These are phyloP conservation scores for baker's yeast (Saccharomyces cerevisiae) DNA, from an alignment of 805 yeast species.

Conservation along the genomic window DNA sequence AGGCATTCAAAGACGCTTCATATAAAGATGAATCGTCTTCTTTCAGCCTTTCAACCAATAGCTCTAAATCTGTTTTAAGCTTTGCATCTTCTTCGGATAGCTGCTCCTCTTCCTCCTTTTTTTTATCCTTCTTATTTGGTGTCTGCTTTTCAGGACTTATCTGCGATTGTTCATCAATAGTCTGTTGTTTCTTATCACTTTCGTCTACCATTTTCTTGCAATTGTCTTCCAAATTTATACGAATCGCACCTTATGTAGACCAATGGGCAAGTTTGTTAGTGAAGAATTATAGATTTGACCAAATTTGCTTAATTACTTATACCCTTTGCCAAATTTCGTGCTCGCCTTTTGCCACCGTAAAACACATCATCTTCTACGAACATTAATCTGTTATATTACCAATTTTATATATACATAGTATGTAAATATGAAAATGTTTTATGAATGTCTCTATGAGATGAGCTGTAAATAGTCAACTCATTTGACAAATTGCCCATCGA, in stretches of 20 bases:
- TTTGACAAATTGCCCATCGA: constrained; percentile 38
- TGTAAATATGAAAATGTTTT: neutral
- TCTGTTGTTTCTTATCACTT: constrained; percentile 8
- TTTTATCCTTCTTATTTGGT: constrained; percentile 24
- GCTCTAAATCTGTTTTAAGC: constrained; percentile 77
- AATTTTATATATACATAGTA: neutral
- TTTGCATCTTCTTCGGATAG: constrained; percentile 88
- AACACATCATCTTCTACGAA: neutral
- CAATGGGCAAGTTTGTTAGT: neutral
- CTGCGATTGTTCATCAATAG: constrained; percentile 8
- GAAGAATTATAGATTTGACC: neutral
- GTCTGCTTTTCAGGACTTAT: constrained; percentile 1
- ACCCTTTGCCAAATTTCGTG: neutral
- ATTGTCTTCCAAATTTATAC: neutral
- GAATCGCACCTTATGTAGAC: neutral
- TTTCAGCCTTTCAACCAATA: constrained; percentile 69
- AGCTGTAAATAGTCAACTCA: neutral
- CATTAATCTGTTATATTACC: neutral
- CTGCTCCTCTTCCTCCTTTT: constrained; percentile 57
- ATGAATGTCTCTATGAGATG: neutral
- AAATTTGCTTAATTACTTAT: neutral
- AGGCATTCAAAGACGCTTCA: constrained; percentile 51
- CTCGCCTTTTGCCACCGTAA: neutral
- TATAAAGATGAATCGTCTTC: constrained; percentile 45
- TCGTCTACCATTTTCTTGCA: constrained; percentile 13